A percentile compares a stretch with the other conserved stretches of the same genome.
Evolutionary conservation across 2,329 filamentous ascomycete species (phyloP).

Genomic region (Aspergillus piperis): DNA sequence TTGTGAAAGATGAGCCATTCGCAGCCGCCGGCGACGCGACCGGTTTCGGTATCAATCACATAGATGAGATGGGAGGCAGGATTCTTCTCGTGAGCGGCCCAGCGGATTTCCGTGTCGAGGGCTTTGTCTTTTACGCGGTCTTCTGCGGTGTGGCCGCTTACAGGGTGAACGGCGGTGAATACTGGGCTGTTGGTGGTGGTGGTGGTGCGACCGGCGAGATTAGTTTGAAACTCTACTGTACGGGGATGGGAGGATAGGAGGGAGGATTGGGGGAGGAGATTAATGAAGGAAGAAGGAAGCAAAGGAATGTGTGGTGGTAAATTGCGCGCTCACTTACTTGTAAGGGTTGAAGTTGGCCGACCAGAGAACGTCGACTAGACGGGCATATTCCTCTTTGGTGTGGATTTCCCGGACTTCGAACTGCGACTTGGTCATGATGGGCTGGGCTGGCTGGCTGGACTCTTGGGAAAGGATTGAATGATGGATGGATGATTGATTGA

Average conservation of each 20-base stretch:
- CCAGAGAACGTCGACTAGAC: conserved; percentile 18
- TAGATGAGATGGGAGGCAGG: conserved; percentile 18
- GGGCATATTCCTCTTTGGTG: conserved; percentile 19
- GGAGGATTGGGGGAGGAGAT: neutral
- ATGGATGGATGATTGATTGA: neutral
- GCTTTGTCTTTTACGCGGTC: conserved; percentile 18
- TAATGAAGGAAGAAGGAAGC: neutral
- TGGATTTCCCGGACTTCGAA: conserved; percentile 14
- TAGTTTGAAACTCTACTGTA: neutral
- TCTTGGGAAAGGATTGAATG: neutral
- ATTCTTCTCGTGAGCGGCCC: conserved; percentile 15
- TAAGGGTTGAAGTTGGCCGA: conserved; percentile 19
- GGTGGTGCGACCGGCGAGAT: neutral
- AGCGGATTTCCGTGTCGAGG: conserved; percentile 19
- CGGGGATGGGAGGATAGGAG: neutral
- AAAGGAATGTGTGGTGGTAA: too few species aligned
- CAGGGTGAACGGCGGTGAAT: conserved; percentile 20
- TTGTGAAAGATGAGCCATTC: conserved; percentile 22
- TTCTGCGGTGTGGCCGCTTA: conserved; percentile 17
- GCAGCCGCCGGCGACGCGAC: conserved; percentile 16
- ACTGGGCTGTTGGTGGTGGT: conserved; percentile 11
- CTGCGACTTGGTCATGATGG: neutral
- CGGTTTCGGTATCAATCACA: conserved; percentile 17
- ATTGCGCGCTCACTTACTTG: conserved; percentile 8
- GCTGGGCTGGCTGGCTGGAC: too few species aligned